A percentile compares a stretch with the other conserved stretches of the same genome.
These are phyloP conservation scores for Apiospora malaysiana DNA, from an alignment of 2,329 filamentous ascomycete genomes.

Conservation along the genomic window DNA sequence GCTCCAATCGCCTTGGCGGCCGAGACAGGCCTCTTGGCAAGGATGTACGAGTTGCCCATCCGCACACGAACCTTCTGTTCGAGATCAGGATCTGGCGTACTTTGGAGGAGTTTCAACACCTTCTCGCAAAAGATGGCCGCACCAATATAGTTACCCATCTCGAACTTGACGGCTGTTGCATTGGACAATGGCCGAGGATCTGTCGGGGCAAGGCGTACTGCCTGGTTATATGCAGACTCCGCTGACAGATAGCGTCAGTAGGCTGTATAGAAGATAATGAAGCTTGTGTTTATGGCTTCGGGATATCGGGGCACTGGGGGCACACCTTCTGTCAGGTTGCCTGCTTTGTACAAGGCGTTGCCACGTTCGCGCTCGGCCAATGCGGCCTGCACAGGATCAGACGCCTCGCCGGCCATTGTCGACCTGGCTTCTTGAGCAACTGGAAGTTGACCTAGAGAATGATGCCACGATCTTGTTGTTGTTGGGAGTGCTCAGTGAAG, in stretches of 20 bases:
- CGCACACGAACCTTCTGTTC: conserved; percentile 27
- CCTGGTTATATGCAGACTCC: neutral
- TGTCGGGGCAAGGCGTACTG: conserved; percentile 4
- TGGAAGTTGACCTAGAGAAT: neutral
- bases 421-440: no score
- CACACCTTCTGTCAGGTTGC: neutral
- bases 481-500: neutral
- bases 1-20: neutral
- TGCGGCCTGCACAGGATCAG: neutral
- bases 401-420: neutral
- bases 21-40: conserved; percentile 17
- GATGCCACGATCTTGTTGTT: neutral
- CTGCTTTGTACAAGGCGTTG: conserved; percentile 2
- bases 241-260: neutral
- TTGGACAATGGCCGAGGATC: conserved; percentile 26
- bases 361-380: neutral
- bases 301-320: neutral
- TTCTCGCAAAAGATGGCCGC: conserved; percentile 25
- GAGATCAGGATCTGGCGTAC: conserved; percentile 21
- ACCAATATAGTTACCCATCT: conserved; percentile 30
- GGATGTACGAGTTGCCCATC: conserved; percentile 31
- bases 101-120: conserved; percentile 24
- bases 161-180: conserved; percentile 32
- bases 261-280: no score
- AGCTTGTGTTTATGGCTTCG: no score